Evolutionary conservation across 2,329 filamentous ascomycete genomes (phyloP).

Genomic region (Pyricularia sp.): DNA sequence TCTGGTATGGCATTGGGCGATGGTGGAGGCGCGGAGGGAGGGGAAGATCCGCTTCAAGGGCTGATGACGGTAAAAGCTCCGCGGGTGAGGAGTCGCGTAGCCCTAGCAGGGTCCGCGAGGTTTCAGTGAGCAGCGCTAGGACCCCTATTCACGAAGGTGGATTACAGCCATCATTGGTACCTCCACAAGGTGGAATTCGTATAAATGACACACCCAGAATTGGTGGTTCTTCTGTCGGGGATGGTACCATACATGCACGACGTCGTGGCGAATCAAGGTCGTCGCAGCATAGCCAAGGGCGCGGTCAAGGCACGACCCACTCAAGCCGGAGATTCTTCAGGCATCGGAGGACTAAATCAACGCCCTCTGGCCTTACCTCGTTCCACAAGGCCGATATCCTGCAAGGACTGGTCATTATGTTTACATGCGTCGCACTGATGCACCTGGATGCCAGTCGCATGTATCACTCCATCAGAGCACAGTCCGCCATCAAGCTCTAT

Average conservation of each 20-base stretch:
- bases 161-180: background rate
- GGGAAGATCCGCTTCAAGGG: background rate
- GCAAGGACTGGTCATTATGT: constrained; percentile 80
- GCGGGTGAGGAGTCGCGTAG: constrained; percentile 31
- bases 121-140: background rate
- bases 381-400: constrained; percentile 94
- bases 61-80: constrained; percentile 16
- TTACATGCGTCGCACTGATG: constrained; percentile 78
- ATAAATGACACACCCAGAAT: background rate
- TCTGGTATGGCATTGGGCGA: constrained; percentile 70
- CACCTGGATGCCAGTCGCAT: constrained; percentile 90
- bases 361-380: constrained; percentile 73
- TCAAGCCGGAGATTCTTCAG: constrained; percentile 21
- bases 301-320: background rate
- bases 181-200: background rate
- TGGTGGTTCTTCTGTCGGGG: background rate
- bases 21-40: constrained; percentile 48
- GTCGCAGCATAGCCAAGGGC: background rate
- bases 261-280: background rate
- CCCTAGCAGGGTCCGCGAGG: constrained; percentile 17
- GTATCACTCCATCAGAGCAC: constrained; percentile 95
- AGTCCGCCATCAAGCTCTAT: constrained; percentile 95
- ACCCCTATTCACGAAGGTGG: background rate
- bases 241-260: background rate
- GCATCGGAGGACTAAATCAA: constrained; percentile 72